Percentiles rank a stretch among this genome's conserved stretches.
phyloP scores from a whole-genome alignment of 1,139 yeast genomes.

The Geotrichum bryndzae region DNA sequence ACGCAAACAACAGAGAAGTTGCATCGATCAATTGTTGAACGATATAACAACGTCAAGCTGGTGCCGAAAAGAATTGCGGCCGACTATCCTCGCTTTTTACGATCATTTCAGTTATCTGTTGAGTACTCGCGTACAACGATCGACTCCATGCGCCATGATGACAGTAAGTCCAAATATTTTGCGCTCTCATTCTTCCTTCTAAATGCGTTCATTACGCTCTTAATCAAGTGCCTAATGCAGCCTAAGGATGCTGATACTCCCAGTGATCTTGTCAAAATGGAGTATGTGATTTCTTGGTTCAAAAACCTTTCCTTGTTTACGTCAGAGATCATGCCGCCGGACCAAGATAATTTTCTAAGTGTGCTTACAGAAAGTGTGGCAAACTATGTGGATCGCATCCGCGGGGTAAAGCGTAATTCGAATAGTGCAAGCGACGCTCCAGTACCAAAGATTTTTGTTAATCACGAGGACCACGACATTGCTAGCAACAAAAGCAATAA shows the following conservation, averaged over 20 bases:
- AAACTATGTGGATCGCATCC: neutral
- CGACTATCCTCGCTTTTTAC: conserved; percentile 23
- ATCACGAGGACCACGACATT: neutral
- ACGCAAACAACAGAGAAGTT: neutral
- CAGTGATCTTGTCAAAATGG: conserved; percentile 1
- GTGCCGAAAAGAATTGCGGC: conserved; percentile 1
- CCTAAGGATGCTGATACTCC: conserved; percentile 1
- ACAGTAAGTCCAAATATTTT: neutral
- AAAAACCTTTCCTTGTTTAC: neutral
- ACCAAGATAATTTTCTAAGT: neutral
- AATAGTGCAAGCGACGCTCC: neutral
- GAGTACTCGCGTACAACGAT: conserved; percentile 25
- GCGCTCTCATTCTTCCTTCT: conserved; percentile 17
- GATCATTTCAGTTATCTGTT: conserved; percentile 24
- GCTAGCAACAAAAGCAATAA: neutral
- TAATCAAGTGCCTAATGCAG: conserved; percentile 23
- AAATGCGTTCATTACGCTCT: conserved; percentile 26
- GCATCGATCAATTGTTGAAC: neutral
- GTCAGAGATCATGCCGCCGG: neutral
- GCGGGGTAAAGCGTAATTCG: neutral
- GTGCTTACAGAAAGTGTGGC: neutral
- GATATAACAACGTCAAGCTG: conserved; percentile 9
- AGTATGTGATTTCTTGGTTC: neutral
- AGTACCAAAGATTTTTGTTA: neutral
- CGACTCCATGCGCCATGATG: conserved; percentile 6